Percentiles rank a stretch among this genome's conserved stretches.
These are phyloP conservation scores for Cystobasidiaceae sp. DNA, from an alignment of 1,284 basidiomycete species.

Conservation along the genomic window DNA sequence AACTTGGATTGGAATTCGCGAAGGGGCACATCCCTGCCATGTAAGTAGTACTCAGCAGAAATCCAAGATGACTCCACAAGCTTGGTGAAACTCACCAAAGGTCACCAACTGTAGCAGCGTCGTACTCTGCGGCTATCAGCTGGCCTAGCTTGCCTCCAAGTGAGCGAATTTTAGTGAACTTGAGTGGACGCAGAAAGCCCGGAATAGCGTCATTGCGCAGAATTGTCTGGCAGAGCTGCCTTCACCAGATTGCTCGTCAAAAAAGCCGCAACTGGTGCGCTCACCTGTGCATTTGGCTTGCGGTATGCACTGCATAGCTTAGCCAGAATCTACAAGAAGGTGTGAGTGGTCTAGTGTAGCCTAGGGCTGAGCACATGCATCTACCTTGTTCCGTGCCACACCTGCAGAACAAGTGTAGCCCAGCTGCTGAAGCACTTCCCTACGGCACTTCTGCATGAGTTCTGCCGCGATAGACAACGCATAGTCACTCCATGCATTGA, in stretches of 20 bases:
- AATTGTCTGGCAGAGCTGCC: conserved; percentile 61
- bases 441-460: conserved; percentile 65
- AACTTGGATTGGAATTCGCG: conserved; percentile 78
- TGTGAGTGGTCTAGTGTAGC: conserved; percentile 28
- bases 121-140: conserved; percentile 79
- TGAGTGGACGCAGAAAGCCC: conserved; percentile 69
- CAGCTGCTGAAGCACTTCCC: conserved; percentile 65
- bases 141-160: conserved; percentile 91
- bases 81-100: conserved; percentile 64
- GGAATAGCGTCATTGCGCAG: conserved; percentile 76
- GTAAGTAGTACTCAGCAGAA: conserved; percentile 18
- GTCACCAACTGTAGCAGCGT: conserved; percentile 81
- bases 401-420: conserved; percentile 97
- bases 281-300: conserved; percentile 77
- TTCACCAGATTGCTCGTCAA: no score
- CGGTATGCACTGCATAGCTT: conserved; percentile 82
- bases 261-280: conserved; percentile 38
- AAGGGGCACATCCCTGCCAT: conserved; percentile 49
- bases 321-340: conserved; percentile 41
- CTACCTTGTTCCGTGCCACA: conserved; percentile 85
- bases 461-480: conserved; percentile 84
- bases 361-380: conserved; percentile 8
- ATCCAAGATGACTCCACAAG: not conserved
- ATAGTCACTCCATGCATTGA: conserved; percentile 77
- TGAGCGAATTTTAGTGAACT: conserved; percentile 92